A percentile compares a stretch with the other conserved stretches of the same genome.
Evolutionary conservation across 495 filamentous ascomycete species (phyloP).

Genomic region (Podospora sp.): DNA sequence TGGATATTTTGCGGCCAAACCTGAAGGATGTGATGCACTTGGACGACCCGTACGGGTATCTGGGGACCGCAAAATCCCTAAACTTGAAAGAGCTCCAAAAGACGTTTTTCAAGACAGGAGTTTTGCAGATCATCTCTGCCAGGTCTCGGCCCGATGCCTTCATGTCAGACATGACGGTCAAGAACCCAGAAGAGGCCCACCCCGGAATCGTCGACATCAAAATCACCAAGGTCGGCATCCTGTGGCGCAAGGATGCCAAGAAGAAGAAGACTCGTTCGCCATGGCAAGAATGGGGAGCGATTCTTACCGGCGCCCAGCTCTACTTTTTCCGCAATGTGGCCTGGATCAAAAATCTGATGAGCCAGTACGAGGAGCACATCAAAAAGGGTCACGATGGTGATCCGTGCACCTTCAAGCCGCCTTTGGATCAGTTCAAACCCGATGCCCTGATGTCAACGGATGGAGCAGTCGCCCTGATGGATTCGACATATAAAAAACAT

Average conservation of each 20-base stretch:
- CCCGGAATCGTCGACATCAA: slow-evolving; percentile 97
- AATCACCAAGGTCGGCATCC: slow-evolving; percentile 89
- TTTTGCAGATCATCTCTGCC: slow-evolving; percentile 91
- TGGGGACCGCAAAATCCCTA: slow-evolving; percentile 70
- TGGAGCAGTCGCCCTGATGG: slow-evolving; percentile 84
- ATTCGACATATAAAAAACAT: slow-evolving; percentile 89
- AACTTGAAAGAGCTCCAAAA: slow-evolving; percentile 79
- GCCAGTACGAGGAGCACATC: slow-evolving; percentile 78
- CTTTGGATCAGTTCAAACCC: slow-evolving; percentile 87
- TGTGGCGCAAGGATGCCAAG: slow-evolving; percentile 95
- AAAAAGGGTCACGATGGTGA: slow-evolving; percentile 65
- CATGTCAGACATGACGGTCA: slow-evolving; percentile 78
- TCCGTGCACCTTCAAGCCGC: slow-evolving; percentile 85
- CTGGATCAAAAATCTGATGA: slow-evolving; percentile 90
- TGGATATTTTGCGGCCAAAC: slow-evolving; percentile 79
- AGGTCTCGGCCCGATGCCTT: slow-evolving; percentile 94
- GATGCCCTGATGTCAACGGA: slow-evolving; percentile 91
- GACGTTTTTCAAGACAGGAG: slow-evolving; percentile 85
- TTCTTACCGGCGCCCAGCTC: slow-evolving; percentile 90
- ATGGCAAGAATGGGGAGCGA: slow-evolving; percentile 98
- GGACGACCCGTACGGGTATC: slow-evolving; percentile 88
- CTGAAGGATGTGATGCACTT: slow-evolving; percentile 89
- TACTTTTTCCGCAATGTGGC: slow-evolving; percentile 93
- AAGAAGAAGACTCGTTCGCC: slow-evolving; percentile 93
- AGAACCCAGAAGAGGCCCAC: slow-evolving; percentile 83